phyloP scores from a whole-genome alignment of 1,139 yeast genomes.

The Nakaseomyces bracarensis region DNA sequence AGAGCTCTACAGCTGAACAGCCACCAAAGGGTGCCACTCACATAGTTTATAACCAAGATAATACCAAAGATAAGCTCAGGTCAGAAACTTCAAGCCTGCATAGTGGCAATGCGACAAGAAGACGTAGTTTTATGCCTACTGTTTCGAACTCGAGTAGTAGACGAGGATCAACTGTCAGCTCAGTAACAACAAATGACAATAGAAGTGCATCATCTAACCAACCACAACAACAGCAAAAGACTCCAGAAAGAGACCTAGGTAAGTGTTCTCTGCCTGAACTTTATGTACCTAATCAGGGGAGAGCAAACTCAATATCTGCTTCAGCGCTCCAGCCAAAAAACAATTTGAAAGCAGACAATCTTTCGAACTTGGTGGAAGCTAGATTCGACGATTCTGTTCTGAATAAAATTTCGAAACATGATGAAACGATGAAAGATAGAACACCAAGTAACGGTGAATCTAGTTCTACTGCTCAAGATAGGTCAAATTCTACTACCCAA shows the following conservation, averaged over 20 bases:
- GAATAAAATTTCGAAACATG: background rate
- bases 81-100: conserved; percentile 1
- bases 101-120: background rate
- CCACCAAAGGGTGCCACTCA: background rate
- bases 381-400: conserved; percentile 2
- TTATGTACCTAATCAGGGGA: background rate
- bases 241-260: background rate
- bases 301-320: background rate
- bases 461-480: background rate
- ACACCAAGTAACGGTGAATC: background rate
- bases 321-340: background rate
- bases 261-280: background rate
- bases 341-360: background rate
- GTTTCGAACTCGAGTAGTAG: conserved; percentile 12
- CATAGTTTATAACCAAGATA: background rate
- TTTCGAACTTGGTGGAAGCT: background rate
- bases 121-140: background rate
- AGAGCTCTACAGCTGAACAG: background rate
- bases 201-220: background rate
- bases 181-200: conserved; percentile 8
- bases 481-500: too few species aligned
- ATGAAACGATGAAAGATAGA: background rate
- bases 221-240: conserved; percentile 1
- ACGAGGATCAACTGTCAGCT: conserved; percentile 15
- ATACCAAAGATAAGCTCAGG: background rate